phyloP scores from a whole-genome alignment of 108 stramenopile genomes.

The Pseudonitzschia multistriata region DNA sequence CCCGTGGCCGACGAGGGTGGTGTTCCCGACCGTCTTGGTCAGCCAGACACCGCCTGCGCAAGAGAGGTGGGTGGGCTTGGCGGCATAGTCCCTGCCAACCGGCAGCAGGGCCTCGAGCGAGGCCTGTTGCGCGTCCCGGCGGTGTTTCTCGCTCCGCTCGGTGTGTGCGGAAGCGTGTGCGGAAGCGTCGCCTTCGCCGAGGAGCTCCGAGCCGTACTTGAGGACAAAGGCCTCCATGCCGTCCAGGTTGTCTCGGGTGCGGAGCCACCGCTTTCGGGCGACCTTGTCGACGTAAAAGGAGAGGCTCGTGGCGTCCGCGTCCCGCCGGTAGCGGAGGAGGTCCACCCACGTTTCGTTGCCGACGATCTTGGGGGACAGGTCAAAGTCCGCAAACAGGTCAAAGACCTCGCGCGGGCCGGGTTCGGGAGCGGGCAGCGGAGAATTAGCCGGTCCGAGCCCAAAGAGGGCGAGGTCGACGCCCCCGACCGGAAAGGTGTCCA shows the following conservation, averaged over 20 bases:
- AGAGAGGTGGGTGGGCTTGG: slow-evolving; percentile 22
- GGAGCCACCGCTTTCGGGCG: slow-evolving; percentile 19
- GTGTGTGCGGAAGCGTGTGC: background rate
- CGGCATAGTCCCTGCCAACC: slow-evolving; percentile 9
- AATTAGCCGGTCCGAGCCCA: background rate
- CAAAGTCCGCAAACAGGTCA: slow-evolving; percentile 17
- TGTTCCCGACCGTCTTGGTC: slow-evolving; percentile 9
- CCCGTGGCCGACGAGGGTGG: slow-evolving; percentile 4
- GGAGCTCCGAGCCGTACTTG: slow-evolving; percentile 19
- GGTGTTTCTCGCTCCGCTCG: background rate
- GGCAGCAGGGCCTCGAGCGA: slow-evolving; percentile 1
- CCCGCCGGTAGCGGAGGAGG: slow-evolving; percentile 10
- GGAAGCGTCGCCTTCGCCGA: background rate
- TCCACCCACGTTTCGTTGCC: slow-evolving; percentile 27
- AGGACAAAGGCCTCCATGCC: slow-evolving; percentile 13
- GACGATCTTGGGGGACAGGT: slow-evolving; percentile 6
- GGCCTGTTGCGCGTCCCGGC: background rate
- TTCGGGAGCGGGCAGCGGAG: background rate
- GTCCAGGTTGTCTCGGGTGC: background rate
- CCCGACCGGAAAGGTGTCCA: background rate
- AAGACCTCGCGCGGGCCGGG: background rate
- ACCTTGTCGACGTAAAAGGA: slow-evolving; percentile 31
- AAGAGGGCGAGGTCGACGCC: background rate
- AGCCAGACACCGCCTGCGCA: slow-evolving; percentile 26
- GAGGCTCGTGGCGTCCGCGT: background rate